Evolutionary conservation across 2,329 filamentous ascomycete genomes (phyloP), one percentile per base, ranked within the genome.

Genomic region (Arthrinium phaeospermum): DNA sequence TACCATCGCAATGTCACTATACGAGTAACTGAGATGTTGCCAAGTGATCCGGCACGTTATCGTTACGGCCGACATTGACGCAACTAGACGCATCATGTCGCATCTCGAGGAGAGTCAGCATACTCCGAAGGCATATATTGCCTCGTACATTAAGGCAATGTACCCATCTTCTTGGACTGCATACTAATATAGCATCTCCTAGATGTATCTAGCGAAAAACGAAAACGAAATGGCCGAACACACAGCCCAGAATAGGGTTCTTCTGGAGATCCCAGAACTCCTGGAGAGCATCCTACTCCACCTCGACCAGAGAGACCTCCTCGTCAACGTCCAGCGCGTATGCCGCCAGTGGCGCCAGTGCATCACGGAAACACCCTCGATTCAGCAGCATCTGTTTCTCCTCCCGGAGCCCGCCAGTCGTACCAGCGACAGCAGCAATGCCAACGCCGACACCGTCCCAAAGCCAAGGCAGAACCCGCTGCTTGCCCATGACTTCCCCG

Each of bases 231-330:
- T 64, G 57, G 22, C 19, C 57, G 13, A 2, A 14, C 22, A 24
- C 41, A 13, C 19, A 64, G 57, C 34, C 22, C 30, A 64, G 41
- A 22, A 64, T 8, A 12, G 1, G 34, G 34, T 64, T 13, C 57
- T 64, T 64, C 41, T 67, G 14, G 41, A 13, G 12, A 73, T 70
- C 44, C 67, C 72, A 10, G 73, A 74, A 70, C 61, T 74, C 24
- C 64, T 73, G 16, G 72, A 74, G 51, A 53, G 51, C 14, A 72
- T 73, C n/a, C 68, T 74, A 6, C 67, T 73, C 16, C n/a, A 71
- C 22, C 37, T 73, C 16, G 72, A 72, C 64, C 44, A 61, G 64
- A 51, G 37, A 34, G 71, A 68, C 2, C 47, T 73, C 12, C 45
- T 74, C 12, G 68, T 72, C 14, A 71, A 68, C 53, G 73, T 68